Conservation (phyloP, 495 filamentous ascomycete genomes). For the Bombardia bombarda region DNA sequence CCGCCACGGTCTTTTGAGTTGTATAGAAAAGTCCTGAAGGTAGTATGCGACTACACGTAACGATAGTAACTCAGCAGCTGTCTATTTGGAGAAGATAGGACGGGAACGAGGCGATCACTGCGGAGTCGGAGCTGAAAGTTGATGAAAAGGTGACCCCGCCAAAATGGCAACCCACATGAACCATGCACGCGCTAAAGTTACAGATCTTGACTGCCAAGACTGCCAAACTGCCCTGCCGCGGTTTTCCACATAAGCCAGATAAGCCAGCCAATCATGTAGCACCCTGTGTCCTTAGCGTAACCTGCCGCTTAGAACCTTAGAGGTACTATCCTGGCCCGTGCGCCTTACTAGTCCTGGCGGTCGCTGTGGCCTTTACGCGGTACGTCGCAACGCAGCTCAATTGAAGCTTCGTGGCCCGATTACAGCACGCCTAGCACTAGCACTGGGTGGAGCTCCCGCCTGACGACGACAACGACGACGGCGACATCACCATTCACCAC, state of each 20-base stretch:
- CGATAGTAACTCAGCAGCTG: too few species aligned
- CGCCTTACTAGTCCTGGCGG: not conserved
- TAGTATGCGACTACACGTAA: not conserved
- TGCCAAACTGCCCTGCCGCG: not conserved
- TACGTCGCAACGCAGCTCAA: not conserved
- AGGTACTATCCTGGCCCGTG: not conserved
- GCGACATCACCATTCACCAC: not conserved
- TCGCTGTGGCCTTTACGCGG: not conserved
- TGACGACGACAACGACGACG: not conserved
- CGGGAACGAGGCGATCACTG: not conserved
- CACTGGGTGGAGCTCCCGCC: not conserved
- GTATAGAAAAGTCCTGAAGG: too few species aligned
- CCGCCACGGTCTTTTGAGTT: too few species aligned
- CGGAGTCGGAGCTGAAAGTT: not conserved
- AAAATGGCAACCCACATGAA: not conserved
- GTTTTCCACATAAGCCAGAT: not conserved
- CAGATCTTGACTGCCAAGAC: too few species aligned
- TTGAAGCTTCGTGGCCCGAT: constrained; percentile 8
- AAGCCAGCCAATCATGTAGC: not conserved
- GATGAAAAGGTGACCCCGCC: not conserved
- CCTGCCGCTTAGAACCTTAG: too few species aligned
- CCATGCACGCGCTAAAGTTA: too few species aligned
- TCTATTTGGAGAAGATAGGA: too few species aligned
- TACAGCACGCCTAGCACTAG: not conserved
- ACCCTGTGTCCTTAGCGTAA: too few species aligned